A percentile compares a stretch with the other conserved stretches of the same genome.
Evolutionary conservation across 768 basidiomycete species (phyloP).

Genomic region (Cubamyces sp.): DNA sequence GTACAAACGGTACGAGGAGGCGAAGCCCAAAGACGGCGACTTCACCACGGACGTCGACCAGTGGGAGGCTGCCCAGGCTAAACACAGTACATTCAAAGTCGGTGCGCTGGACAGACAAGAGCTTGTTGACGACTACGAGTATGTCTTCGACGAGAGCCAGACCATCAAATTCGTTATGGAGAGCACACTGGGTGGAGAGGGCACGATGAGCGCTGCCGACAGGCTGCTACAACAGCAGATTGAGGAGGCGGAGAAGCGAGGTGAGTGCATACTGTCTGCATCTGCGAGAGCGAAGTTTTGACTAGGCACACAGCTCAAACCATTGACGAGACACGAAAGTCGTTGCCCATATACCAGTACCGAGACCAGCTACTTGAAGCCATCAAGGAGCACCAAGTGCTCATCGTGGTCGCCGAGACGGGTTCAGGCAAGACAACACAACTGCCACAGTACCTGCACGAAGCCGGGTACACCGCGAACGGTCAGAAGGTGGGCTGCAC

Average conservation of each 20-base stretch:
- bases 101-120: conserved; percentile 91
- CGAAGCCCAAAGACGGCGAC: conserved; percentile 87
- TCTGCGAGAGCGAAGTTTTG: conserved; percentile 8
- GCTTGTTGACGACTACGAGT: conserved; percentile 87
- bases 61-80: conserved; percentile 93
- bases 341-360: conserved; percentile 88
- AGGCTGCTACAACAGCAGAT: conserved; percentile 85
- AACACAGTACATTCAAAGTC: conserved; percentile 85
- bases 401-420: conserved; percentile 98
- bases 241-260: conserved; percentile 87
- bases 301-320: conserved; percentile 60
- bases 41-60: conserved; percentile 97
- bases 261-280: conserved; percentile 45
- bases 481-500: conserved; percentile 95
- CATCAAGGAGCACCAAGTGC: conserved; percentile 88
- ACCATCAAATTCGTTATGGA: conserved; percentile 96
- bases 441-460: conserved; percentile 96
- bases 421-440: conserved; percentile 99
- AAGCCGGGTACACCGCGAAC: conserved; percentile 90
- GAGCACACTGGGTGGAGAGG: conserved; percentile 63
- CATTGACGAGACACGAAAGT: conserved; percentile 94
- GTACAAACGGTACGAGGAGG: conserved; percentile 94
- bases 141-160: conserved; percentile 97
- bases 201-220: conserved; percentile 81
- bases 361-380: conserved; percentile 89